Evolutionary conservation across 1,284 basidiomycete species (phyloP), one percentile per base, ranked within the genome.

Genomic region (Entoloma clypeatum): DNA sequence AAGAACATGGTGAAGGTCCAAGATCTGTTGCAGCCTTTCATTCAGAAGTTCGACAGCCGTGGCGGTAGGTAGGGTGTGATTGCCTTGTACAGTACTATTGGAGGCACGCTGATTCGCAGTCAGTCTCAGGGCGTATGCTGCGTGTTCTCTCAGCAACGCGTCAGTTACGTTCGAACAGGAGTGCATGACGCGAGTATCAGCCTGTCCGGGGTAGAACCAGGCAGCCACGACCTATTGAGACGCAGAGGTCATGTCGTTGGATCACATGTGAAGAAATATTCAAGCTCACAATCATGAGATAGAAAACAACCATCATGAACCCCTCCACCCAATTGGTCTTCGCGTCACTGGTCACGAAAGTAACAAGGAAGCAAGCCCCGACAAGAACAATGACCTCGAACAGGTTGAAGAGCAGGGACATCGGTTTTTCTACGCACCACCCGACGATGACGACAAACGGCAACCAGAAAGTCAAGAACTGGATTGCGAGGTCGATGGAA

Each of bases 281-380:
- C 27, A 34, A 16, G 55, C 65, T 50, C 41, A 69, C 67, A 47
- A 69, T 67, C 62, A 69, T 69, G 23, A 61, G 28, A 43, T 84
- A 84, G 58, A 82, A 80, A 1, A 72, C 52, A 22, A 83, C 63
- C 71, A 84, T 71, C 27, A 76, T 71, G 33, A 71, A 58, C 2
- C 81, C 79, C 63, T 81, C 75, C 3, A 71, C 74, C 77, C 79
- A 82, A 54, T 83, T 84, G 1, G 81, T 84, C 61, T 82, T 81
- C 5, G 76, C 65, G 55, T 84, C 80, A 1, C 77, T 74, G 1
- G 80, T 83, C 31, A 84, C 75, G 54, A 81, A 81, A 60, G 82
- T 86, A 31, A 84, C 81, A 29, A 85, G 63, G 65, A 85, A 83
- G 52, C 76, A 79, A 0, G 78, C 68, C 0, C 73, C 77, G 10